These are phyloP conservation scores for Juncus inflexus DNA, from an alignment of 176 grass and related monocot species.

Conservation along the genomic window DNA sequence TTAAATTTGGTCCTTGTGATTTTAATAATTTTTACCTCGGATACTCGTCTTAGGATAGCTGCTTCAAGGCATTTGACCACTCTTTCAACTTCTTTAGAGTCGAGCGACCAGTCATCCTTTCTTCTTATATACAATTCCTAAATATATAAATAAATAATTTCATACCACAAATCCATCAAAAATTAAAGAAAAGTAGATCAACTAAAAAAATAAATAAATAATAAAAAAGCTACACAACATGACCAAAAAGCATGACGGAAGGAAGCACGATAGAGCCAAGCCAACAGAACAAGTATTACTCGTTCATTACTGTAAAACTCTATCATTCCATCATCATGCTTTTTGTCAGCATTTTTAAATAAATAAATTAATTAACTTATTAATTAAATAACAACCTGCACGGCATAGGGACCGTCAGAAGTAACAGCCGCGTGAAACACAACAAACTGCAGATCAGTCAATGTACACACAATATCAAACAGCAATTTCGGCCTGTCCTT, in stretches of 20 bases:
- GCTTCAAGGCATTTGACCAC: slow-evolving; percentile 90
- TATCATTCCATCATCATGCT: no score
- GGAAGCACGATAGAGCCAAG: no score
- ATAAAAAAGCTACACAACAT: no score
- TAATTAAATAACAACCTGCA: slow-evolving; percentile 45
- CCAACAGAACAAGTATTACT: no score
- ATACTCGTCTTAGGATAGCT: slow-evolving; percentile 86
- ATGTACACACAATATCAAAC: slow-evolving; percentile 95
- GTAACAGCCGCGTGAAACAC: slow-evolving; percentile 86
- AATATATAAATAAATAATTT: no score
- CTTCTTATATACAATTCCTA: slow-evolving; percentile 91
- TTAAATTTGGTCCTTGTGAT: background rate
- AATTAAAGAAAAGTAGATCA: no score
- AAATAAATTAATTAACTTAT: no score
- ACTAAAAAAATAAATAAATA: no score
- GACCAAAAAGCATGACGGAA: no score
- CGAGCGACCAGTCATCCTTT: slow-evolving; percentile 66
- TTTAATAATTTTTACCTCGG: slow-evolving; percentile 49
- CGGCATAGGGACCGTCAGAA: slow-evolving; percentile 56
- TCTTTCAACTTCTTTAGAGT: slow-evolving; percentile 54
- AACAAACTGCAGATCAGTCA: slow-evolving; percentile 92
- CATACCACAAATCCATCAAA: no score
- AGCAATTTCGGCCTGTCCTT: slow-evolving; percentile 76
- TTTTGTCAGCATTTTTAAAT: no score
- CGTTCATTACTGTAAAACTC: no score